Conservation (phyloP, 768 basidiomycete species). For the Hypsizygus marmoreus region DNA sequence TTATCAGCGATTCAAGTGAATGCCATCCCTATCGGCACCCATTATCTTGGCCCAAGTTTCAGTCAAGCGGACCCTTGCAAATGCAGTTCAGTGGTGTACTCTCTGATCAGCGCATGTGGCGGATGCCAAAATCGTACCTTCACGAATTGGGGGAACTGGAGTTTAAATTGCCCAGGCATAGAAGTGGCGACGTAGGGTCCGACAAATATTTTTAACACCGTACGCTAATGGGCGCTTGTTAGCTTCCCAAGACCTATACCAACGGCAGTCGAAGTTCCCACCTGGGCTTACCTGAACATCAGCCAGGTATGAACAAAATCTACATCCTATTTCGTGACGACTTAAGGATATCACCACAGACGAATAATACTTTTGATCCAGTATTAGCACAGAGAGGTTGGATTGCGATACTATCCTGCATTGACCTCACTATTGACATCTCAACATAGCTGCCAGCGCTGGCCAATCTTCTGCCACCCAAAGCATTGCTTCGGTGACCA, state of each 20-base stretch:
- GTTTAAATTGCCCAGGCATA: conserved; percentile 33
- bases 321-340: neutral
- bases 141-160: conserved; percentile 40
- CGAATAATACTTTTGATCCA: conserved; percentile 36
- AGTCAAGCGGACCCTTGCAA: conserved; percentile 40
- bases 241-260: conserved; percentile 53
- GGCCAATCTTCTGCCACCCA: neutral
- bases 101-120: conserved; percentile 58
- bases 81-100: conserved; percentile 63
- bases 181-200: conserved; percentile 33
- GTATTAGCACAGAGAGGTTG: conserved; percentile 33
- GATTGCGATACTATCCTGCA: neutral
- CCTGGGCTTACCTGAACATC: conserved; percentile 61
- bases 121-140: conserved; percentile 53
- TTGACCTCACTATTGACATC: too few species aligned
- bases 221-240: neutral
- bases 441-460: too few species aligned
- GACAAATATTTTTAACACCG: neutral
- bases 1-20: conserved; percentile 39
- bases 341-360: conserved; percentile 23
- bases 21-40: conserved; percentile 35
- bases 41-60: conserved; percentile 45
- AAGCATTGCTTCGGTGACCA: too few species aligned
- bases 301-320: conserved; percentile 30
- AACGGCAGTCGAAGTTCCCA: conserved; percentile 42